A percentile compares a stretch with the other conserved stretches of the same genome.
Conservation (phyloP, 225 moss, liverwort and hornwort genomes). For the Neckera pumila region DNA sequence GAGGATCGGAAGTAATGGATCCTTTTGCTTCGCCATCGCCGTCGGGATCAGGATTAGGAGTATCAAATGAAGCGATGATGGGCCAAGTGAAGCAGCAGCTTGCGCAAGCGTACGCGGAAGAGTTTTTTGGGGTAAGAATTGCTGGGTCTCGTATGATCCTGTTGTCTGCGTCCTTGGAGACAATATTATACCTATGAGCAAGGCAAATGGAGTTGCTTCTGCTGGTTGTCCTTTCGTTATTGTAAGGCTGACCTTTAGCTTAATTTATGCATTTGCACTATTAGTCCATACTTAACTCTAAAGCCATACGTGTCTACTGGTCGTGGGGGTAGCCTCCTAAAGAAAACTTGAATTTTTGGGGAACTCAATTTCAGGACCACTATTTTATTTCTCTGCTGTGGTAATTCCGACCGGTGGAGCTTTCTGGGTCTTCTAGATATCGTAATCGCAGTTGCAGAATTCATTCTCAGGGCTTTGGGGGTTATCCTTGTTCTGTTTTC, state of each 20-base stretch:
- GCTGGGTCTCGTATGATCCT: neutral
- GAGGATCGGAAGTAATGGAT: slow-evolving; percentile 35
- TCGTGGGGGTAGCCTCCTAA: neutral
- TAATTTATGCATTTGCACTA: neutral
- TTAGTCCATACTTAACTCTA: neutral
- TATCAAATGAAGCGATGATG: slow-evolving; percentile 73
- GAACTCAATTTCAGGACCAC: neutral
- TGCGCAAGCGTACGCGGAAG: slow-evolving; percentile 95
- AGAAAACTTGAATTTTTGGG: neutral
- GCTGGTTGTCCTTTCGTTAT: neutral
- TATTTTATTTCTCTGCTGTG: neutral
- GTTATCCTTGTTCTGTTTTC: neutral
- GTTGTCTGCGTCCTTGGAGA: neutral
- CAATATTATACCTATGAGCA: neutral
- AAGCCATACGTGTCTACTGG: neutral
- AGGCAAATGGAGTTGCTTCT: neutral
- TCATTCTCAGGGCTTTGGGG: neutral
- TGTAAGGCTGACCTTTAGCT: neutral
- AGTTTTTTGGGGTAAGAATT: slow-evolving; percentile 69
- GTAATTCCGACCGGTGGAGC: neutral
- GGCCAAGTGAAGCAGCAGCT: slow-evolving; percentile 91
- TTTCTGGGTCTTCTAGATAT: neutral
- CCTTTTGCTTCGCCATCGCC: slow-evolving; percentile 53
- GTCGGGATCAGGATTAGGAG: slow-evolving; percentile 40
- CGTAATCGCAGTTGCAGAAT: neutral